These are phyloP conservation scores for Elongisporangium prolatum DNA, from an alignment of 352 stramenopile genomes.

Conservation along the genomic window DNA sequence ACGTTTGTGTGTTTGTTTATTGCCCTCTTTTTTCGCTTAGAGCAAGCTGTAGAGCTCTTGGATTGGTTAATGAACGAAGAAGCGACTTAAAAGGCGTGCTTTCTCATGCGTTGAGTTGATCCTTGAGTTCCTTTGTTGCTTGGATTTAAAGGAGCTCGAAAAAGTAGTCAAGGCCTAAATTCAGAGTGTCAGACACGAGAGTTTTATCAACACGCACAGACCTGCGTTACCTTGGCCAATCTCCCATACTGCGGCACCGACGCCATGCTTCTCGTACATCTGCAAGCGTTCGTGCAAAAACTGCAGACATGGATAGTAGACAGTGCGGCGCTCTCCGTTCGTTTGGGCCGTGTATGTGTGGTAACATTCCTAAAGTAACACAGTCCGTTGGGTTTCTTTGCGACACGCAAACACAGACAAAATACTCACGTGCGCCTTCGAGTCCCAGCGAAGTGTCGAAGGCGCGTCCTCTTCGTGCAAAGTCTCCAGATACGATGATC, in stretches of 20 bases:
- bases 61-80: not conserved
- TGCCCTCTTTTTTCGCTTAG: constrained; percentile 2
- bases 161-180: constrained; percentile 71
- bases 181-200: not conserved
- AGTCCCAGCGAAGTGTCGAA: constrained; percentile 43
- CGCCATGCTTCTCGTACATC: constrained; percentile 39
- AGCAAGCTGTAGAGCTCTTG: constrained; percentile 3
- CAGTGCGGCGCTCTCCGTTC: constrained; percentile 28
- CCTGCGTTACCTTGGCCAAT: constrained; percentile 59
- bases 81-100: not conserved
- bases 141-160: constrained; percentile 53
- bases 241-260: constrained; percentile 71
- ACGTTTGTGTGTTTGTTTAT: not conserved
- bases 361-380: constrained; percentile 48
- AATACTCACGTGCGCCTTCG: constrained; percentile 31
- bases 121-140: too few species aligned
- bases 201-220: too few species aligned
- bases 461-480: constrained; percentile 31
- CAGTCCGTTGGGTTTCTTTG: constrained; percentile 2
- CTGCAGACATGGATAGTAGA: constrained; percentile 82
- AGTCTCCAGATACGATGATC: constrained; percentile 30
- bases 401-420: not conserved
- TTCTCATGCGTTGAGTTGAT: not conserved
- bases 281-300: constrained; percentile 66
- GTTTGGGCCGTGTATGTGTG: constrained; percentile 34